Base-by-base conservation (phyloP, 192 early-diverging fungal species). In the Kappamyces sp. region DNA sequence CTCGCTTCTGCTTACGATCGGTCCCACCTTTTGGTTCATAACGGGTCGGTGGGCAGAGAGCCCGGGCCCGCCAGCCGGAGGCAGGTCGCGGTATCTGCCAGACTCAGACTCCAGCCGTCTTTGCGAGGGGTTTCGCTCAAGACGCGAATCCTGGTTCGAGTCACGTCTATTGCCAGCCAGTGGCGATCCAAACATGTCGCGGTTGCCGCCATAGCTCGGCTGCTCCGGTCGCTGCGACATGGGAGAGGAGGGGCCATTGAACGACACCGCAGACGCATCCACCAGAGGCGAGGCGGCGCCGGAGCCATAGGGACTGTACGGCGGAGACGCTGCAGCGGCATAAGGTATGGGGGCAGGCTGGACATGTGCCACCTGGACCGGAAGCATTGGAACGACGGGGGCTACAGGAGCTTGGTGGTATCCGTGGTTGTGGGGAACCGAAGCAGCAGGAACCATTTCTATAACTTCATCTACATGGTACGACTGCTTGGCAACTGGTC, bases 21-120 rank as follows among this genome's bases (percentile, higher is more conserved):
- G 54, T 30, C 54, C 54, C 9, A 57, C 32, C 22, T 34, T 22
- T 34, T 57, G 29, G 38, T 57, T 57, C 54, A 57, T 57, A 5
- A 57, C 54, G n/a, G 54, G 54, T 57, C 45, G 41, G 38, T 57
- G 33, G 22, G 22, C 40, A 34, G 29, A 34, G 35, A 35, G 35
- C 35, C 48, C 12, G 48, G 48, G 35, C 2, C 35, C 9, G 31
- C 48, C 30, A 22, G 22, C 22, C 22, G 22, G 22, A 22, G 22
- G 22, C 22, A 22, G 22, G 22, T 22, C 22, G 22, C 22, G 22
- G 22, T 22, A 22, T 22, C 22, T 22, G 0, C 22, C 22, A 22
- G 22, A 22, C 22, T 22, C 22, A 22, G 22, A 22, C 22, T 22
- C 22, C 22, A 22, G 22, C 22, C 22, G 22, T 22, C 22, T 22